Evolutionary conservation across 306 rosid genomes (phyloP).

Genomic region (Prunus fruticosa): DNA sequence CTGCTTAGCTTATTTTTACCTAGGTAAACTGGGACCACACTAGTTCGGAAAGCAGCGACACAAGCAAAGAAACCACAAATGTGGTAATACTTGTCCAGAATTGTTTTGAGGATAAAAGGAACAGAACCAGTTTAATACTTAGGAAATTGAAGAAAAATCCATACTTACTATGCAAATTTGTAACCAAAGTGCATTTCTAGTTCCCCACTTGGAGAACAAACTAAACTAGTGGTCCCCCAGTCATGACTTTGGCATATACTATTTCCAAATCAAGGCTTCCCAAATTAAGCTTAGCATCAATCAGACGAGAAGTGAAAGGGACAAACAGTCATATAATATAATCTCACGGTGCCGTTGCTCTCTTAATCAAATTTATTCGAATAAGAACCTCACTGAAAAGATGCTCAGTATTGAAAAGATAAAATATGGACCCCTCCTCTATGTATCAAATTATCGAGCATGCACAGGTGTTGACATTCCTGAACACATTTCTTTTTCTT

Average conservation of each 20-base stretch:
- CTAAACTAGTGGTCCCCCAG: conserved; percentile 32
- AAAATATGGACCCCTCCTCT: conserved; percentile 16
- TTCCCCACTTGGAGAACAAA: conserved; percentile 35
- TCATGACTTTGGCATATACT: conserved; percentile 44
- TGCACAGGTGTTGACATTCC: conserved; percentile 38
- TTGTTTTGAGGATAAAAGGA: conserved; percentile 23
- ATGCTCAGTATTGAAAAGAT: conserved; percentile 28
- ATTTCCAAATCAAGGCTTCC: conserved; percentile 28
- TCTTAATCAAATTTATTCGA: conserved; percentile 44
- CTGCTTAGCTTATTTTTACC: too few species aligned
- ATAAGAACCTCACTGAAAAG: conserved; percentile 45
- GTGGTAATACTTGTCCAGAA: conserved; percentile 12
- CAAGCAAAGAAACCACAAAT: conserved; percentile 8
- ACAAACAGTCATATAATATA: conserved; percentile 8
- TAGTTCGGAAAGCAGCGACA: conserved; percentile 8
- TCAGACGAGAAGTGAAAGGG: conserved; percentile 21
- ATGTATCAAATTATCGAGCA: conserved; percentile 18
- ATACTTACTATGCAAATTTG: conserved; percentile 24
- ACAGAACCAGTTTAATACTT: neutral
- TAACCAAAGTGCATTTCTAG: conserved; percentile 27
- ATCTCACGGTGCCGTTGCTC: conserved; percentile 23
- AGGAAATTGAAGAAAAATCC: conserved; percentile 5
- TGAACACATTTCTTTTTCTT: conserved; percentile 21
- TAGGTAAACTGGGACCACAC: neutral
- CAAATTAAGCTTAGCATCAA: conserved; percentile 23